Evolutionary conservation across 768 basidiomycete genomes (phyloP).

Genomic region (Hygrophoropsis aurantiaca): DNA sequence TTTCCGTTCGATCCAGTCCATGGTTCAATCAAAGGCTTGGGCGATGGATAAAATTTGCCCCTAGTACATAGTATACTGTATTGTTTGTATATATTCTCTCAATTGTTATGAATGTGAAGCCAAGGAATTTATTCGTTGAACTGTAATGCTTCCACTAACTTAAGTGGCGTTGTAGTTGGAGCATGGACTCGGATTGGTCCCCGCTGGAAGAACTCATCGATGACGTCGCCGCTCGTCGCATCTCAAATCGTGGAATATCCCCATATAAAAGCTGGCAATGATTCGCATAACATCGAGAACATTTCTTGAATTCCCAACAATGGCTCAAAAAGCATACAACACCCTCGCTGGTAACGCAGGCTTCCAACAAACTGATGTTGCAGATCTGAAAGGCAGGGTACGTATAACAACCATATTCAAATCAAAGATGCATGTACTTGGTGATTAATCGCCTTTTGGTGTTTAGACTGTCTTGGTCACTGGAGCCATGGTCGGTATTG

Average conservation of each 20-base stretch:
- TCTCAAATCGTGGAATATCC: too few species aligned
- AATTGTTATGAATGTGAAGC: too few species aligned
- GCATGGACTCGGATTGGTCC: too few species aligned
- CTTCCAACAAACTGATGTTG: slow-evolving; percentile 1
- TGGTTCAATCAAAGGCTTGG: too few species aligned
- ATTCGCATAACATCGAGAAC: background rate
- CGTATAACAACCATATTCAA: background rate
- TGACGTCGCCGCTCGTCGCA: background rate
- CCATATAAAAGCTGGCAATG: background rate
- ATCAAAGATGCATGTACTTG: background rate
- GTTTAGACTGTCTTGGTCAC: slow-evolving; percentile 32
- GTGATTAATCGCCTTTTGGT: background rate
- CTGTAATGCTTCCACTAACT: too few species aligned
- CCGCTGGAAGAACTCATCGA: background rate
- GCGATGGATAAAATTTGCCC: too few species aligned
- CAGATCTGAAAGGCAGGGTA: slow-evolving; percentile 6
- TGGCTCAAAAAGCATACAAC: slow-evolving; percentile 1
- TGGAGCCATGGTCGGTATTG: slow-evolving; percentile 28
- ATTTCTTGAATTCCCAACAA: background rate
- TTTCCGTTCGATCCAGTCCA: too few species aligned
- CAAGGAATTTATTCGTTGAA: too few species aligned
- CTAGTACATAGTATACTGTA: too few species aligned
- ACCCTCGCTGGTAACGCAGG: slow-evolving; percentile 1
- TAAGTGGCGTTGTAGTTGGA: too few species aligned
- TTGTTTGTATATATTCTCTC: too few species aligned